Evolutionary conservation across 2,329 filamentous ascomycete species (phyloP).

Genomic region (Phoma herbarum): DNA sequence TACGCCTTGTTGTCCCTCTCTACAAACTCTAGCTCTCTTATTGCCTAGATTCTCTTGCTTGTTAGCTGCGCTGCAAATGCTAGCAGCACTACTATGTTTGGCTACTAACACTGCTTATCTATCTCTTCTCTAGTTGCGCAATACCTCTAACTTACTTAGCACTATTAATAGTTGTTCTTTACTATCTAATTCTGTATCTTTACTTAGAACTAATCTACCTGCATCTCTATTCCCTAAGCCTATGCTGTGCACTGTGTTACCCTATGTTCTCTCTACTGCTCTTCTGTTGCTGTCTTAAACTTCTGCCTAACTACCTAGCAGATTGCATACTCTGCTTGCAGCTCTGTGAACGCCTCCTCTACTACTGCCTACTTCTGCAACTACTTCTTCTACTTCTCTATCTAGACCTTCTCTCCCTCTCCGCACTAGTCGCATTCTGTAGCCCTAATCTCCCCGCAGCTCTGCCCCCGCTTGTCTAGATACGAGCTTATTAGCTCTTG

Average conservation of each 20-base stretch:
- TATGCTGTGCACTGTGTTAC: background rate
- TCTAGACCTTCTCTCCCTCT: background rate
- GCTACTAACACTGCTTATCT: background rate
- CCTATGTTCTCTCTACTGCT: background rate
- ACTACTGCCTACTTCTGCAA: background rate
- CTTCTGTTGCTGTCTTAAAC: background rate
- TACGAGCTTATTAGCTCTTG: slow-evolving; percentile 14
- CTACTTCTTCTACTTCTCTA: background rate
- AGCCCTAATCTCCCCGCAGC: background rate
- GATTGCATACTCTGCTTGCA: background rate
- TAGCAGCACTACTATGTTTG: background rate
- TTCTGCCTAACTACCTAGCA: background rate
- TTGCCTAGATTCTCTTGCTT: too few species aligned
- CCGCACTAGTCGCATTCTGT: background rate
- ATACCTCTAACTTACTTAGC: background rate
- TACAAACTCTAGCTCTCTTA: too few species aligned
- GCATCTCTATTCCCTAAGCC: background rate
- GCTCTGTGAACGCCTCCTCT: background rate
- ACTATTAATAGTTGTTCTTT: background rate
- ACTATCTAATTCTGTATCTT: background rate
- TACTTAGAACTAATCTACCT: background rate
- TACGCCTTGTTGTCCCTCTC: too few species aligned
- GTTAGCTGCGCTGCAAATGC: background rate
- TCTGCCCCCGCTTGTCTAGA: background rate
- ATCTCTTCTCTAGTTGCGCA: background rate